Evolutionary conservation across 208 protist species (phyloP).

Genomic region (Crithidia sp.): DNA sequence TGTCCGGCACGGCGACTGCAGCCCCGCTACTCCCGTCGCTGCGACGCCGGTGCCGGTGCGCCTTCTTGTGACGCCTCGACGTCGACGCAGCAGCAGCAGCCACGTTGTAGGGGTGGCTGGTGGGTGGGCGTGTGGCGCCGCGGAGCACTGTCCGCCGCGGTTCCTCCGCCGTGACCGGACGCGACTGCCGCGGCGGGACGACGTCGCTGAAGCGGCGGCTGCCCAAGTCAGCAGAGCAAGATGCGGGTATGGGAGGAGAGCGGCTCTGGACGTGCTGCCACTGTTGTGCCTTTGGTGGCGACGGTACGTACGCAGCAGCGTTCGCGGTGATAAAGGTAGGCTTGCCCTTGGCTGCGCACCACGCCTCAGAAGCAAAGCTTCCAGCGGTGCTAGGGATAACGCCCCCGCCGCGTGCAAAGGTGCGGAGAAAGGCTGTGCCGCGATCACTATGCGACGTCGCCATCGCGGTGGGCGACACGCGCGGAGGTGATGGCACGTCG

Average conservation of each 20-base stretch:
- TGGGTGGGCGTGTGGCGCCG: too few species aligned
- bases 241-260: background rate
- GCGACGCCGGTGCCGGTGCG: background rate
- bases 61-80: constrained; percentile 1
- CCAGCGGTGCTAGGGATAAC: background rate
- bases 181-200: constrained; percentile 7
- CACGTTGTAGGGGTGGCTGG: constrained; percentile 22
- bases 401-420: constrained; percentile 7
- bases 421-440: constrained; percentile 2
- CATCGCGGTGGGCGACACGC: background rate
- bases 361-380: background rate
- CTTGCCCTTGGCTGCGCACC: background rate
- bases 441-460: background rate
- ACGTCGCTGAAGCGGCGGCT: constrained; percentile 4
- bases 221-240: background rate
- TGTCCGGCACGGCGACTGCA: background rate
- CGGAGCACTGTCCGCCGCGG: background rate
- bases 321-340: too few species aligned
- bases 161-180: constrained; percentile 4
- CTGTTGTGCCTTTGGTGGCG: background rate
- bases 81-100: background rate
- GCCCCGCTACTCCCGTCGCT: background rate
- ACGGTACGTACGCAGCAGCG: constrained; percentile 3
- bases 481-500: constrained; percentile 14
- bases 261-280: too few species aligned